These are phyloP conservation scores for Wallacemonas rigidus DNA, from an alignment of 208 protist genomes.

Conservation along the genomic window DNA sequence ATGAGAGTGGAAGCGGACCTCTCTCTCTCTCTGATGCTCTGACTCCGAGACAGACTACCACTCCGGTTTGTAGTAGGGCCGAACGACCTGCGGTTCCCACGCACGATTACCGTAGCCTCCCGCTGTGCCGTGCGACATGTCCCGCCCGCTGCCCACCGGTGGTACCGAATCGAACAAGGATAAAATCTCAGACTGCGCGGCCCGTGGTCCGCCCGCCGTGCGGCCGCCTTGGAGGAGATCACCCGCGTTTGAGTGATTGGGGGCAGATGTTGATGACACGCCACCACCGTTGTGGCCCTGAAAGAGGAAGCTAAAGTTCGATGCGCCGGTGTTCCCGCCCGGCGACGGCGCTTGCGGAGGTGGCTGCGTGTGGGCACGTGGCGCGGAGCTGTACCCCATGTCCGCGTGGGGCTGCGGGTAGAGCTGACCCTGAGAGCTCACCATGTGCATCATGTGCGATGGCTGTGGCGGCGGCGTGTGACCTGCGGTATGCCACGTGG, in stretches of 20 bases:
- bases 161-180: conserved; percentile 45
- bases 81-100: conserved; percentile 49
- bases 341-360: neutral
- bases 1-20: too few species aligned
- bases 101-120: conserved; percentile 24
- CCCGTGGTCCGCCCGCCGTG: neutral
- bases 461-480: too few species aligned
- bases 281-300: neutral
- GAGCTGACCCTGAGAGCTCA: neutral
- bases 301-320: conserved; percentile 1
- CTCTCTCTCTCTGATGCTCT: too few species aligned
- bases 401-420: conserved; percentile 3
- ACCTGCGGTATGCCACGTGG: neutral
- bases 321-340: neutral
- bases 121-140: neutral
- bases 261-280: neutral
- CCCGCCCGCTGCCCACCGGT: conserved; percentile 8
- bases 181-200: conserved; percentile 59
- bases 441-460: neutral
- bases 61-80: conserved; percentile 33
- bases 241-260: conserved; percentile 19
- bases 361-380: conserved; percentile 10
- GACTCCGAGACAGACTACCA: conserved; percentile 4
- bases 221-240: conserved; percentile 27
- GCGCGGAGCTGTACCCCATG: neutral